phyloP scores from a whole-genome alignment of 2,329 filamentous ascomycete species.

The Cercospora zeina region DNA sequence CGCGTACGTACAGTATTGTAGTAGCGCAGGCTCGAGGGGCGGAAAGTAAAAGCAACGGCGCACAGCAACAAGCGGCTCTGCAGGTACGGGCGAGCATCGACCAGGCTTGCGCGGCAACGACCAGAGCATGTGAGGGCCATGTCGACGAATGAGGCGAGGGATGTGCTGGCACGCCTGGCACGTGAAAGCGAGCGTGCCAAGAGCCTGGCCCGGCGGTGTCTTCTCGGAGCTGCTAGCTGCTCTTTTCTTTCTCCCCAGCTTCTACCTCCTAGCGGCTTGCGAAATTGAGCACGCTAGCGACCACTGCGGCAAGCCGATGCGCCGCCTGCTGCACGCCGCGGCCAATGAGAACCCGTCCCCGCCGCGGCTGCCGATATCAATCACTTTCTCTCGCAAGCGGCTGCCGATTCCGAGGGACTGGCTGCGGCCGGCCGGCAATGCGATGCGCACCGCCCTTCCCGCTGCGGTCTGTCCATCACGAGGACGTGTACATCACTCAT shows the following conservation, averaged over 20 bases:
- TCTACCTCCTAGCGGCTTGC: constrained; percentile 1
- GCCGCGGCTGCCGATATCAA: not conserved
- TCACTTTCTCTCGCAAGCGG: not conserved
- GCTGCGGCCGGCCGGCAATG: not conserved
- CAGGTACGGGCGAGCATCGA: constrained; percentile 10
- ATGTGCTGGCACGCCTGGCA: constrained; percentile 8
- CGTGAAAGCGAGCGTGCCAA: too few relatives aligned
- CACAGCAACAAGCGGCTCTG: not conserved
- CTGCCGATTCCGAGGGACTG: not conserved
- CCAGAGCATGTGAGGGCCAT: not conserved
- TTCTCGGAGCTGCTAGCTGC: not conserved
- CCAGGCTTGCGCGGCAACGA: constrained; percentile 9
- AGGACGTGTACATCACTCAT: not conserved
- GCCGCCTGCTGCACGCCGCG: not conserved
- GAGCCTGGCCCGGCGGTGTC: constrained; percentile 5
- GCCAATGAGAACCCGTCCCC: not conserved
- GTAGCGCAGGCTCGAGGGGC: not conserved
- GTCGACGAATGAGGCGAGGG: not conserved
- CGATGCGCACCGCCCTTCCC: not conserved
- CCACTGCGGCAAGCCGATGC: constrained; percentile 11
- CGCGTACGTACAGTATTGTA: not conserved
- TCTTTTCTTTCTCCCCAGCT: constrained; percentile 1
- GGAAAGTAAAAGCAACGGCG: not conserved
- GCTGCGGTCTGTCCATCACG: not conserved
- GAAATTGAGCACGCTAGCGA: not conserved